Evolutionary conservation across 306 rosid species (phyloP).

Genomic region (Cucumis cinereus): DNA sequence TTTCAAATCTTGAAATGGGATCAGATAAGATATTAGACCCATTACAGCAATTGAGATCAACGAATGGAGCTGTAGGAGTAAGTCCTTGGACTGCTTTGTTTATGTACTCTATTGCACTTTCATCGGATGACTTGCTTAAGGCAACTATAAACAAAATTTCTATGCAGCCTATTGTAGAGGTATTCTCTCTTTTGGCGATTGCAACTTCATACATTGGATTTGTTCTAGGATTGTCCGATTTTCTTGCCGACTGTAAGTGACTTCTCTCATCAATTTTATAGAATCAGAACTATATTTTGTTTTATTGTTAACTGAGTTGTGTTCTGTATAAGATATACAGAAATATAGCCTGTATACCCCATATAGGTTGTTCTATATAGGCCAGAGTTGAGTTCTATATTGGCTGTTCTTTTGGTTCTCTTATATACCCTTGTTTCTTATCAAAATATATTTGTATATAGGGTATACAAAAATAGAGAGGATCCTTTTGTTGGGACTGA

Average conservation of each 20-base stretch:
- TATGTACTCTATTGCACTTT: neutral
- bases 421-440: no score
- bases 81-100: slow-evolving; percentile 10
- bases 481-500: neutral
- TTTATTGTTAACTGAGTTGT: neutral
- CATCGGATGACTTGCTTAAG: neutral
- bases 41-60: slow-evolving; percentile 46
- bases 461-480: neutral
- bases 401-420: no score
- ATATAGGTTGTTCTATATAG: no score
- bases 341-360: no score
- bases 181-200: slow-evolving; percentile 66
- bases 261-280: slow-evolving; percentile 1
- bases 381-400: no score
- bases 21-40: slow-evolving; percentile 39
- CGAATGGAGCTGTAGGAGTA: slow-evolving; percentile 61
- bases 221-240: slow-evolving; percentile 63
- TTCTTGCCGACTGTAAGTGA: slow-evolving; percentile 64
- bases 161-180: slow-evolving; percentile 64
- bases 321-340: neutral
- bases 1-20: slow-evolving; percentile 31
- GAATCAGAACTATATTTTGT: neutral
- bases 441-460: no score
- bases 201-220: slow-evolving; percentile 76
- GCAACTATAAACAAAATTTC: neutral